These are phyloP conservation scores for Bremia lactucae DNA, from an alignment of 352 stramenopile species.

Conservation along the genomic window DNA sequence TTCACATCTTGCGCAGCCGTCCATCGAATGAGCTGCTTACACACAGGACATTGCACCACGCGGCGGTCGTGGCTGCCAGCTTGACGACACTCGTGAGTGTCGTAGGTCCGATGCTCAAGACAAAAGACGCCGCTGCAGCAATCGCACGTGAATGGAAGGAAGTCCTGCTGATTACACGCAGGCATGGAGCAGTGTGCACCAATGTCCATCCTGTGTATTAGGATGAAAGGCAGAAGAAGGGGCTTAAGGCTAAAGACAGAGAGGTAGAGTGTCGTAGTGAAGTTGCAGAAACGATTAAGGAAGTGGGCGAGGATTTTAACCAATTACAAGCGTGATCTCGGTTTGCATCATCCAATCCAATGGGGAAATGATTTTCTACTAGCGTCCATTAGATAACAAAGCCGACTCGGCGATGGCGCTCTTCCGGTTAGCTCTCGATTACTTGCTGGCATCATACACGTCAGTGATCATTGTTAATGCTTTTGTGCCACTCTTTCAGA, in stretches of 20 bases:
- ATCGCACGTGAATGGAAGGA: conserved; percentile 81
- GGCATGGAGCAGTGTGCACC: conserved; percentile 56
- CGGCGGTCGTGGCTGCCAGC: conserved; percentile 53
- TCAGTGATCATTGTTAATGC: neutral
- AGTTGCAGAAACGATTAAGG: too few relatives aligned
- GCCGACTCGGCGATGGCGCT: too few relatives aligned
- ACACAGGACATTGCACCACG: conserved; percentile 66
- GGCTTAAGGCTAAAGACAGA: too few relatives aligned
- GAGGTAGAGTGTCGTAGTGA: too few relatives aligned
- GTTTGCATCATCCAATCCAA: conserved; percentile 22
- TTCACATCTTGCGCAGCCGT: conserved; percentile 70
- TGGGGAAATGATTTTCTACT: neutral
- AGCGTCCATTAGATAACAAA: conserved; percentile 24
- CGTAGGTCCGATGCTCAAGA: conserved; percentile 75
- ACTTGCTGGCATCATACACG: neutral
- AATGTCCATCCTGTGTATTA: conserved; percentile 62
- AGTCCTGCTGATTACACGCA: conserved; percentile 69
- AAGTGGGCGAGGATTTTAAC: neutral
- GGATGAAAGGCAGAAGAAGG: too few relatives aligned
- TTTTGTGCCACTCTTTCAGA: conserved; percentile 19
- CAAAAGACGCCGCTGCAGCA: conserved; percentile 75
- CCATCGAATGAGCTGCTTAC: conserved; percentile 51
- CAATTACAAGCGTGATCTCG: too few relatives aligned
- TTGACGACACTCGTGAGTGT: conserved; percentile 55
- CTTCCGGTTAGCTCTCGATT: conserved; percentile 26